A percentile compares a stretch with the other conserved stretches of the same genome.
Conservation (phyloP, 176 grass and related monocot genomes). For the Puccinellia tenuiflora region DNA sequence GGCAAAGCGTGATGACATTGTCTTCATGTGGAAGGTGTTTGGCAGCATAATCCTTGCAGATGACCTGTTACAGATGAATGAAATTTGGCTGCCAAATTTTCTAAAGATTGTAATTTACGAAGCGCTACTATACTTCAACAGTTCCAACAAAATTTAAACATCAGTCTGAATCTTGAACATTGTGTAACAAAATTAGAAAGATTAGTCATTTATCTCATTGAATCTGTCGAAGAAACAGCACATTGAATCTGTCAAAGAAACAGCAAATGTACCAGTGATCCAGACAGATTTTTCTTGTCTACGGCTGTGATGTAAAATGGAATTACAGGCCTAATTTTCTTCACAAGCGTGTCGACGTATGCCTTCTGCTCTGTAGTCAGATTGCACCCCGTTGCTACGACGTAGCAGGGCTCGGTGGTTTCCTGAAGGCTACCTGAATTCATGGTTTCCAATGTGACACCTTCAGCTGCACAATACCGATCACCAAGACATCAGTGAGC, state of each 20-base stretch:
- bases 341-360: background rate
- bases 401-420: background rate
- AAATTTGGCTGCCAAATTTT: background rate
- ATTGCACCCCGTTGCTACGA: background rate
- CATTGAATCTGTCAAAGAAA: background rate
- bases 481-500: background rate
- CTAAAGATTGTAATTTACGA: background rate
- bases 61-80: constrained; percentile 2
- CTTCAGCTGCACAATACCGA: background rate
- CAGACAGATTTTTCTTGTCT: background rate
- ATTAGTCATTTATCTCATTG: background rate
- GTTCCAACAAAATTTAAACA: background rate
- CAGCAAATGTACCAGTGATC: background rate
- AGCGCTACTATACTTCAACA: background rate
- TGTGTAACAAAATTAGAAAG: background rate
- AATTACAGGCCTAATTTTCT: constrained; percentile 14
- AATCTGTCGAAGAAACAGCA: background rate
- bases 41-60: constrained; percentile 2
- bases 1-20: background rate
- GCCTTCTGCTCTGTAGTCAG: background rate
- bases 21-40: constrained; percentile 5
- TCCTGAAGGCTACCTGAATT: background rate
- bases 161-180: background rate
- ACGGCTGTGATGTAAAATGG: constrained; percentile 23
- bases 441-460: background rate